phyloP scores from a whole-genome alignment of 257 asterid genomes.

The Solanum etuberosum region DNA sequence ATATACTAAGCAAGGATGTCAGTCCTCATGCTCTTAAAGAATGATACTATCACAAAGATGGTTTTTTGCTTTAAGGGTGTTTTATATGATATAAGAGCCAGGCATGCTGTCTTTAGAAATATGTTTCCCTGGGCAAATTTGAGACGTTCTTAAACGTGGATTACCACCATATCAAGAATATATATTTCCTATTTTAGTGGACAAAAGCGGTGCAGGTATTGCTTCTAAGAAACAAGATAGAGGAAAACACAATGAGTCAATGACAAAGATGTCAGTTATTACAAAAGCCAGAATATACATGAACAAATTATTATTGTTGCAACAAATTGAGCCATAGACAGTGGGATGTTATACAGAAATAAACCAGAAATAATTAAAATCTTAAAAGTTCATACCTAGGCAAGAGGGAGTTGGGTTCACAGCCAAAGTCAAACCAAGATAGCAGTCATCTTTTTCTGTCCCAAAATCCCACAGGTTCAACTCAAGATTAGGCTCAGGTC shows the following conservation, averaged over 20 bases:
- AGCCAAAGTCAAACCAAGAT: slow-evolving; percentile 92
- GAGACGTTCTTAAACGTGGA: neutral
- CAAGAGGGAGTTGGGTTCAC: slow-evolving; percentile 70
- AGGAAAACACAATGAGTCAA: neutral
- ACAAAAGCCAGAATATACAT: neutral
- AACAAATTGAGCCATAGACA: neutral
- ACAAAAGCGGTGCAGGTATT: neutral
- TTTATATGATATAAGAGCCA: neutral
- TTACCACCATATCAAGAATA: neutral
- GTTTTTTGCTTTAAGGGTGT: neutral
- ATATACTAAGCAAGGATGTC: neutral
- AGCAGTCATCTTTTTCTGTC: slow-evolving; percentile 59
- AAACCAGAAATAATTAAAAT: neutral
- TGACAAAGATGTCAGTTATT: neutral
- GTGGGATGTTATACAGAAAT: neutral
- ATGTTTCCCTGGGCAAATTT: neutral
- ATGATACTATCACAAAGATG: neutral
- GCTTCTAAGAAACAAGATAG: neutral
- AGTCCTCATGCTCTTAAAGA: neutral
- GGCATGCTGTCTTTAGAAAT: neutral
- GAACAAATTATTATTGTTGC: neutral
- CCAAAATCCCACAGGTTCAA: slow-evolving; percentile 91
- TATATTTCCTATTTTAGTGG: neutral
- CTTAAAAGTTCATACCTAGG: slow-evolving; percentile 35
- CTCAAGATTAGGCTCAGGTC: slow-evolving; percentile 86